phyloP scores from a whole-genome alignment of 2,329 filamentous ascomycete genomes.

The Alternaria longipes region DNA sequence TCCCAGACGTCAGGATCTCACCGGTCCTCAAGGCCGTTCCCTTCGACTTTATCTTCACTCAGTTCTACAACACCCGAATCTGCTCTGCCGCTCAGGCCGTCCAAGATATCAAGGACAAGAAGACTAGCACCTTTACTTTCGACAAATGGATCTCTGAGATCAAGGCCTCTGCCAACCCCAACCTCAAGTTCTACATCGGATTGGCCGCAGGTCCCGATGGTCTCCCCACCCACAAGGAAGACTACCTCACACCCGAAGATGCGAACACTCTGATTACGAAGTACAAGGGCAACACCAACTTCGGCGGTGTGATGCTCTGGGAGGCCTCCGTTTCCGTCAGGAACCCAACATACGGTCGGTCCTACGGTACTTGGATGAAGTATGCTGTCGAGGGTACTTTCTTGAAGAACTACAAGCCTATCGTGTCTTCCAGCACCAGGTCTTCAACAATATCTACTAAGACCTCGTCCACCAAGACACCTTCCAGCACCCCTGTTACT shows the following conservation, averaged over 20 bases:
- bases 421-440: conserved; percentile 21
- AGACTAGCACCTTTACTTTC: conserved; percentile 57
- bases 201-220: conserved; percentile 49
- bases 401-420: conserved; percentile 26
- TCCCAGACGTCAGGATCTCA: conserved; percentile 59
- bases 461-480: not conserved
- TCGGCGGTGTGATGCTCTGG: conserved; percentile 70
- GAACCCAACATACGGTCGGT: conserved; percentile 56
- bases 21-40: conserved; percentile 54
- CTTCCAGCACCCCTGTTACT: conserved; percentile 1
- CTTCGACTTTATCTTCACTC: conserved; percentile 65
- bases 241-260: conserved; percentile 60
- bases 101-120: conserved; percentile 27
- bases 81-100: conserved; percentile 61
- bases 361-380: conserved; percentile 61
- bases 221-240: conserved; percentile 34
- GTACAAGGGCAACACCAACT: conserved; percentile 47
- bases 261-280: conserved; percentile 57
- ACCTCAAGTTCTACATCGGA: conserved; percentile 64
- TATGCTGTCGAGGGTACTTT: conserved; percentile 40
- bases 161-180: conserved; percentile 46
- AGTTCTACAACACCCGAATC: conserved; percentile 64
- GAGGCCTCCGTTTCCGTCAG: conserved; percentile 61
- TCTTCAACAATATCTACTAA: conserved; percentile 3
- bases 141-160: conserved; percentile 55